phyloP scores from a whole-genome alignment of 2,329 filamentous ascomycete species.

The Aspergillus jensenii region DNA sequence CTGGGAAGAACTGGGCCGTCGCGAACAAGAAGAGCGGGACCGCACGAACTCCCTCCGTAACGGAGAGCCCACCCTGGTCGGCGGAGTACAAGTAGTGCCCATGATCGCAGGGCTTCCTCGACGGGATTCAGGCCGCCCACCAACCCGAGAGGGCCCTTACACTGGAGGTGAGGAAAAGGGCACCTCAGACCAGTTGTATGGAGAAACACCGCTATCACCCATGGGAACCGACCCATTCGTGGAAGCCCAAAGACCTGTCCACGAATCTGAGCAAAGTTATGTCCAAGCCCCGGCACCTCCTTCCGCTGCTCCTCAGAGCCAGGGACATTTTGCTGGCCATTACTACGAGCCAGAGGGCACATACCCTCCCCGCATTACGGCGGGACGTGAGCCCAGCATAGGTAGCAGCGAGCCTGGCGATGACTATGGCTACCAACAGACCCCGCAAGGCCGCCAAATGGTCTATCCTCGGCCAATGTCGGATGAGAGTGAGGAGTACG shows the following conservation, averaged over 20 bases:
- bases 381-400: slow-evolving; percentile 46
- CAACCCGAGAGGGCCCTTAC: slow-evolving; percentile 48
- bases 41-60: slow-evolving; percentile 80
- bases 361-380: slow-evolving; percentile 41
- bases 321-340: slow-evolving; percentile 29
- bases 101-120: slow-evolving; percentile 73
- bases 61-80: slow-evolving; percentile 83
- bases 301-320: slow-evolving; percentile 32
- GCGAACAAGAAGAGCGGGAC: slow-evolving; percentile 91
- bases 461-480: slow-evolving; percentile 51
- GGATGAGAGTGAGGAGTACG: slow-evolving; percentile 56
- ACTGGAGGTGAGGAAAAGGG: slow-evolving; percentile 30
- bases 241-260: slow-evolving; percentile 39
- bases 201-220: slow-evolving; percentile 50
- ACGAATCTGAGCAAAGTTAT: slow-evolving; percentile 11
- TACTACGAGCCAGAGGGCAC: slow-evolving; percentile 42
- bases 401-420: slow-evolving; percentile 62
- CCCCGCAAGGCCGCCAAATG: slow-evolving; percentile 62
- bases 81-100: slow-evolving; percentile 91
- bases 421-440: slow-evolving; percentile 64
- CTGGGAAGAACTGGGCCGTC: slow-evolving; percentile 93
- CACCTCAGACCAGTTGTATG: slow-evolving; percentile 51
- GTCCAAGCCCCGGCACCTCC: slow-evolving; percentile 28
- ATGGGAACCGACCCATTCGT: slow-evolving; percentile 64
- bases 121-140: slow-evolving; percentile 48